Conservation (phyloP, 306 rosid genomes). For the Dalbergia cochinchinensis region DNA sequence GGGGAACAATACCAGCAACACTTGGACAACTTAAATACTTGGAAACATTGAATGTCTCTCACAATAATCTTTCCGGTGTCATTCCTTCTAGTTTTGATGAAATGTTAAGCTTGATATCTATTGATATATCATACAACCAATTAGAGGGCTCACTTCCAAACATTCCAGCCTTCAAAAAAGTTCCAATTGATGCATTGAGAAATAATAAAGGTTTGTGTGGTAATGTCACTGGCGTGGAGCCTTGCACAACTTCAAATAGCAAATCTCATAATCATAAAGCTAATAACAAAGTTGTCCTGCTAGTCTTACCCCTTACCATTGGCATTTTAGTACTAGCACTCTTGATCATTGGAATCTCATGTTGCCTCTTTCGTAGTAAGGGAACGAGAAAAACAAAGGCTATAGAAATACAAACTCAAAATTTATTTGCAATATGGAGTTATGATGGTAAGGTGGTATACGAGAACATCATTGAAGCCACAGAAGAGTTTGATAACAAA, state of each 20-base stretch:
- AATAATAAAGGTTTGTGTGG: too few species aligned
- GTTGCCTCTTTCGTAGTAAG: not conserved
- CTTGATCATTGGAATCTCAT: not conserved
- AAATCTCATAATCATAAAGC: not conserved
- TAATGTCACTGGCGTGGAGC: too few species aligned
- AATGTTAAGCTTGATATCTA: too few species aligned
- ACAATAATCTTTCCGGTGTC: constrained; percentile 45
- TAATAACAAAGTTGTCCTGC: not conserved
- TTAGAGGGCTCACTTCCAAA: too few species aligned
- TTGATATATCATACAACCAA: too few species aligned
- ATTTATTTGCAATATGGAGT: constrained; percentile 31
- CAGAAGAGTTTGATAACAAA: constrained; percentile 13
- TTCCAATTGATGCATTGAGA: too few species aligned
- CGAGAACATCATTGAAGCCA: constrained; percentile 31
- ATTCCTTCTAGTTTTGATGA: constrained; percentile 19
- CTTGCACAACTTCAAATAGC: not conserved
- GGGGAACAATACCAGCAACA: constrained; percentile 24
- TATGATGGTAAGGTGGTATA: constrained; percentile 17
- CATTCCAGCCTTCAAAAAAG: too few species aligned
- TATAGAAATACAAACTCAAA: not conserved
- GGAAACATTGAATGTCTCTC: constrained; percentile 48
- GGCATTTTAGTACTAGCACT: not conserved
- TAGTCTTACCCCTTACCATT: not conserved
- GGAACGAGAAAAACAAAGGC: not conserved
- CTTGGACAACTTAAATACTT: constrained; percentile 38